Conservation (phyloP, 495 filamentous ascomycete genomes). For the Penicillium nucicola region DNA sequence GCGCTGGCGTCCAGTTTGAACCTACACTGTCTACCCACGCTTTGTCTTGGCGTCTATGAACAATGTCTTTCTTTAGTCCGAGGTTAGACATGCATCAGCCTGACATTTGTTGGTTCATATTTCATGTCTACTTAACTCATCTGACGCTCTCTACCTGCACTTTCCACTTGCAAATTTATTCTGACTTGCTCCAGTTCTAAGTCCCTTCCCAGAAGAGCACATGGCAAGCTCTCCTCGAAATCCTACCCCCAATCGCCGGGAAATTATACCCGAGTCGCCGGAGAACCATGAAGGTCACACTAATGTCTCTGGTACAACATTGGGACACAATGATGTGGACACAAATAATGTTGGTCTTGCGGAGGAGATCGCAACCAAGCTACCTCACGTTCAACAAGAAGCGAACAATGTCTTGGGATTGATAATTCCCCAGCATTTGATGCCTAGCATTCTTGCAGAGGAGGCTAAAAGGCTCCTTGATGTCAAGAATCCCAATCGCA, state of each 20-base stretch:
- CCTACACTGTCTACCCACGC: background rate
- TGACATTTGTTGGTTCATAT: constrained; percentile 2
- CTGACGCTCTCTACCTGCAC: background rate
- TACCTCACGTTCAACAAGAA: constrained; percentile 31
- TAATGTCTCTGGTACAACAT: constrained; percentile 43
- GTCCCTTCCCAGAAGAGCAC: constrained; percentile 12
- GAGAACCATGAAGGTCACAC: constrained; percentile 25
- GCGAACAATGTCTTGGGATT: constrained; percentile 3
- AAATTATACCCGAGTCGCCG: constrained; percentile 24
- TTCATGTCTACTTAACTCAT: background rate
- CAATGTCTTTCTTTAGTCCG: background rate
- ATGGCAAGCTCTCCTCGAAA: constrained; percentile 1
- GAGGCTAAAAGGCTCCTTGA: background rate
- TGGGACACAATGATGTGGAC: constrained; percentile 18
- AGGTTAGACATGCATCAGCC: background rate
- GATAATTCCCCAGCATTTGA: constrained; percentile 3
- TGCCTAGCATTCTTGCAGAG: background rate
- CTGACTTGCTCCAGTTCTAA: constrained; percentile 16
- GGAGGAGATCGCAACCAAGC: constrained; percentile 22
- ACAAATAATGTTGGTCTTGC: background rate
- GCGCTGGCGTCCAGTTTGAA: background rate
- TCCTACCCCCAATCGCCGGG: background rate
- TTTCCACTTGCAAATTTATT: background rate
- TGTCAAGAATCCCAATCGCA: background rate
- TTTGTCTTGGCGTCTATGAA: background rate